Percentiles rank a stretch among this genome's conserved stretches.
Conservation (phyloP, 306 rosid genomes). For the Cucurbita argyrosperma region DNA sequence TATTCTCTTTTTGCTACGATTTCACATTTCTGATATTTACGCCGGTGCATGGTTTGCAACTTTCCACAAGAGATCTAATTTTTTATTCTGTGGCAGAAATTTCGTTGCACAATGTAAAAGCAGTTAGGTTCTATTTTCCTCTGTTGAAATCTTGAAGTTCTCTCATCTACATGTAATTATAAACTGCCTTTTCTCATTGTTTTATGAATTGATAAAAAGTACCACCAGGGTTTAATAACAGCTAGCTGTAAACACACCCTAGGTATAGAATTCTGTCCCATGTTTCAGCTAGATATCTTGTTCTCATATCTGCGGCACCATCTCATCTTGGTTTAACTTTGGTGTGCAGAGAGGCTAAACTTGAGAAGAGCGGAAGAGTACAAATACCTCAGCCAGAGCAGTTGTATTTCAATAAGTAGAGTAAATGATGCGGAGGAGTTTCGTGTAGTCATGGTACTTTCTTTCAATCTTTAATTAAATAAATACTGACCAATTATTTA, state of each 20-base stretch:
- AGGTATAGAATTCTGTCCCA: background rate
- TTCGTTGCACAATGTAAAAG: background rate
- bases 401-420: conserved; percentile 60
- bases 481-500: background rate
- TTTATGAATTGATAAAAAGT: background rate
- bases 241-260: background rate
- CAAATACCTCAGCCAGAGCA: conserved; percentile 77
- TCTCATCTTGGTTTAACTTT: conserved; percentile 12
- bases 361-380: conserved; percentile 58
- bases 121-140: background rate
- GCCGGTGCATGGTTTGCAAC: background rate
- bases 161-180: background rate
- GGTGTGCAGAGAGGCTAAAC: conserved; percentile 56
- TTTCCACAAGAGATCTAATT: background rate
- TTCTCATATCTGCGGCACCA: background rate
- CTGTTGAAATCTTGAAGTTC: background rate
- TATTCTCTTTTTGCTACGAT: background rate
- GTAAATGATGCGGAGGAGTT: conserved; percentile 87
- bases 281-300: background rate
- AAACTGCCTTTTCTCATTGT: background rate
- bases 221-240: background rate
- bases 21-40: background rate
- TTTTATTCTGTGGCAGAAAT: background rate
- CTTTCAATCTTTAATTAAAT: background rate
- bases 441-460: conserved; percentile 49